A percentile compares a stretch with the other conserved stretches of the same genome.
Conservation (phyloP, 2,329 filamentous ascomycete genomes). For the Dryadomyces sulphureus region DNA sequence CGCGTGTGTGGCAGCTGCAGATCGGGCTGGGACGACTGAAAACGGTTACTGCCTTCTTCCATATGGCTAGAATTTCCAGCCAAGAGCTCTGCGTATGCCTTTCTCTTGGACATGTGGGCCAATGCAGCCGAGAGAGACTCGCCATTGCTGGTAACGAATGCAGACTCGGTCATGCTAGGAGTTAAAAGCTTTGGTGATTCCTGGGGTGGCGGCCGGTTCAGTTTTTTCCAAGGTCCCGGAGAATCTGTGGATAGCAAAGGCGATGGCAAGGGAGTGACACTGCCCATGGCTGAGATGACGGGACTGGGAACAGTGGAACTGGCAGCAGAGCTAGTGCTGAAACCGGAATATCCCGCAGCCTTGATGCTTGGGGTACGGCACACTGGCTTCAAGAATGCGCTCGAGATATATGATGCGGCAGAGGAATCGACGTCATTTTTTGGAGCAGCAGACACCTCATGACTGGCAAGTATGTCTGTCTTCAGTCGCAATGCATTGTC, state of each 20-base stretch:
- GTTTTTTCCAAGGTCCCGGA: constrained; percentile 49
- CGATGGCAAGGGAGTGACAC: constrained; percentile 66
- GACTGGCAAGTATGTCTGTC: constrained; percentile 4
- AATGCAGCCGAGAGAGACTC: constrained; percentile 37
- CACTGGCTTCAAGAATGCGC: constrained; percentile 33
- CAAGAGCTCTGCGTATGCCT: constrained; percentile 35
- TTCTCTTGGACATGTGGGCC: constrained; percentile 39
- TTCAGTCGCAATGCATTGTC: constrained; percentile 6
- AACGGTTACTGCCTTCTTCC: constrained; percentile 10
- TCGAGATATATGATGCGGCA: constrained; percentile 17
- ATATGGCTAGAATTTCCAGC: constrained; percentile 12
- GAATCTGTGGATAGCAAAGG: constrained; percentile 53
- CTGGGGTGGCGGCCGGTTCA: constrained; percentile 29
- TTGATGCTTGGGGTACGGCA: constrained; percentile 48
- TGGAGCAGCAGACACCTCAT: neutral
- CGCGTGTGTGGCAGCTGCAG: constrained; percentile 37
- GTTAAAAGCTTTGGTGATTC: constrained; percentile 23
- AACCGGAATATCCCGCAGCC: constrained; percentile 29
- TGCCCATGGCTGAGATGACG: constrained; percentile 59
- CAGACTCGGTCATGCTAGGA: constrained; percentile 25
- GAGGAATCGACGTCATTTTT: neutral
- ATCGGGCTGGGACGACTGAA: constrained; percentile 6
- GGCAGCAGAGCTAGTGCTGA: constrained; percentile 38
- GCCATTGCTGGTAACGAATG: constrained; percentile 33
- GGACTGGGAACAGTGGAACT: constrained; percentile 60